These are phyloP conservation scores for Tolypocladium capitatum DNA, from an alignment of 2,329 filamentous ascomycete genomes.

Conservation along the genomic window DNA sequence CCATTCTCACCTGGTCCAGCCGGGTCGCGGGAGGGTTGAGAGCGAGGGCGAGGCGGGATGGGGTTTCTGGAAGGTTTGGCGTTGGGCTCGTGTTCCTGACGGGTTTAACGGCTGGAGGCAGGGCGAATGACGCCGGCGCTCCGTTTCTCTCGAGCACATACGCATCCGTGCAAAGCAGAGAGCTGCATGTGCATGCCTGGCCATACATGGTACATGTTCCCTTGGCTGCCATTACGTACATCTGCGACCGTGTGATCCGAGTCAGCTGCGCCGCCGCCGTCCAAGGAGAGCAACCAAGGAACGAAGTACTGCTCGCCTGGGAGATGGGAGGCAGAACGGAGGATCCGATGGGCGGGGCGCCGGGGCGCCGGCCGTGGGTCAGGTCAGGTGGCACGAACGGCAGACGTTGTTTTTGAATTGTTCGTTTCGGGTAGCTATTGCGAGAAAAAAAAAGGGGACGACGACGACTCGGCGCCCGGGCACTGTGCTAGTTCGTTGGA, in stretches of 20 bases:
- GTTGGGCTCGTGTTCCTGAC: not conserved
- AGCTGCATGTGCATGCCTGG: not conserved
- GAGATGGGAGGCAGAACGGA: not conserved
- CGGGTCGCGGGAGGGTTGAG: not conserved
- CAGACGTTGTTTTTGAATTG: not conserved
- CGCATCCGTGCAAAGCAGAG: not conserved
- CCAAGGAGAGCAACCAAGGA: not conserved
- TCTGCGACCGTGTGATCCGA: slow-evolving; percentile 5
- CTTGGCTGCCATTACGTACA: slow-evolving; percentile 3
- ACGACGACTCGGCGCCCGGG: too few relatives aligned
- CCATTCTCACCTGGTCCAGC: slow-evolving; percentile 4
- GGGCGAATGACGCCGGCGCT: not conserved
- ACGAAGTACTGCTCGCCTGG: too few relatives aligned
- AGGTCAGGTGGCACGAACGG: not conserved
- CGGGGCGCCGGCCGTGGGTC: not conserved
- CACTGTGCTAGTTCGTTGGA: not conserved
- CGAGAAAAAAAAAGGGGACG: not conserved
- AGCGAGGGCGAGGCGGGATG: not conserved
- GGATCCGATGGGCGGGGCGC: not conserved
- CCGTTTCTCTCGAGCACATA: not conserved
- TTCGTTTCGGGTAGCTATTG: slow-evolving; percentile 1
- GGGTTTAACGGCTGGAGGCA: not conserved
- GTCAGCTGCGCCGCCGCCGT: slow-evolving; percentile 3
- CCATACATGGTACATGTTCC: not conserved
- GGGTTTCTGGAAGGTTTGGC: not conserved